Base-by-base conservation (phyloP, 2,329 filamentous ascomycete genomes). In the Cladosporium cucumerinum region DNA sequence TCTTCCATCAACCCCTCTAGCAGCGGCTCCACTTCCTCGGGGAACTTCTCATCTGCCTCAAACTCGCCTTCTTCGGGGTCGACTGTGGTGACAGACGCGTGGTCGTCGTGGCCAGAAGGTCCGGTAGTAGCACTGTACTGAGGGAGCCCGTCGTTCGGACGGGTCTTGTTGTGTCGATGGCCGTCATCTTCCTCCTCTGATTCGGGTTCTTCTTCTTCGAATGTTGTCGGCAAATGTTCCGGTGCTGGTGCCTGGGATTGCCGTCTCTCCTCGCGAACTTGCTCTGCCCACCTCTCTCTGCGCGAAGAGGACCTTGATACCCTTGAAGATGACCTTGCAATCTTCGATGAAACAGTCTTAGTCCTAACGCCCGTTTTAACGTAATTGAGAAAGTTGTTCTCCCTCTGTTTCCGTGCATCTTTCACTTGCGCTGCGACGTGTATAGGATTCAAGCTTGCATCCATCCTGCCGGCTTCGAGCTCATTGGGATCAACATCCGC, bases 361-460 rank as follows among this genome's bases (percentile, higher is more conserved):
- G 60, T 55, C 18, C 60, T 62, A 7, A 65, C 68, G 30, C 69
- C 64, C 51, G 68, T 66, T 14, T 65, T 69, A 57, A 72, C 55
- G 23, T 39, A 66, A 49, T 59, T 67, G 60, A 71, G 55, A 65
- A 71, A 71, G 65, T 72, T 73, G 58, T 70, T 67, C 49, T 73
- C 71, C 57, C 71, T 68, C 72, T 81, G 70, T 64, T 76, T 75
- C 72, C 81, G 68, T 69, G 79, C 77, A 70, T 82, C 80, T 63
- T 80, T 78, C 23, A 82, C 76, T 69, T 81, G 78, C 12, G 81
- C 80, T 14, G 77, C 76, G 57, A 80, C 76, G 63, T 78, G 79
- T 18, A 75, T 72, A 30, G 77, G 76, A 57, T 80, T 74, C 0
- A 74, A 69, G 3, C 72, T 73, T 54, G 74, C 72, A 10, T 77